These are phyloP conservation scores for Astrothelium macrocarpum DNA, from an alignment of 495 filamentous ascomycete species.

Conservation along the genomic window DNA sequence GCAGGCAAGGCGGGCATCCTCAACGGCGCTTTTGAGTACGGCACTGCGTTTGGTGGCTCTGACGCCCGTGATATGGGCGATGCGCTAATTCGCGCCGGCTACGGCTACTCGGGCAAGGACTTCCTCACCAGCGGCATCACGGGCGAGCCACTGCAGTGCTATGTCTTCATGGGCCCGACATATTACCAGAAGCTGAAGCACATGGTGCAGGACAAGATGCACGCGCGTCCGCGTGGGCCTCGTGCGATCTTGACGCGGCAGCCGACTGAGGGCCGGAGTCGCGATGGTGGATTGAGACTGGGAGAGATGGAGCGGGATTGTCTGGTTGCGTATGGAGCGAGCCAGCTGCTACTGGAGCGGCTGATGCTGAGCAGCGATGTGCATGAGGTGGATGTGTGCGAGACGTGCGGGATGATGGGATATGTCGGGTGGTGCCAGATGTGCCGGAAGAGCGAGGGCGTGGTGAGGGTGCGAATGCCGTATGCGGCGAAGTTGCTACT, in stretches of 20 bases:
- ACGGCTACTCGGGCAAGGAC: slow-evolving; percentile 93
- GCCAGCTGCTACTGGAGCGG: slow-evolving; percentile 83
- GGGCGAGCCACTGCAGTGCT: slow-evolving; percentile 82
- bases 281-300: slow-evolving; percentile 83
- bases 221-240: slow-evolving; percentile 82
- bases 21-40: slow-evolving; percentile 71
- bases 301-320: slow-evolving; percentile 99
- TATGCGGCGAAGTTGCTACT: slow-evolving; percentile 96
- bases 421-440: slow-evolving; percentile 88
- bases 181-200: slow-evolving; percentile 99
- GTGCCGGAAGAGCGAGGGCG: slow-evolving; percentile 68
- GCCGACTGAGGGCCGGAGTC: slow-evolving; percentile 89
- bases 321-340: slow-evolving; percentile 78
- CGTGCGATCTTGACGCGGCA: slow-evolving; percentile 88
- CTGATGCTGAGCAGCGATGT: slow-evolving; percentile 90
- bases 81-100: slow-evolving; percentile 75
- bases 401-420: slow-evolving; percentile 86
- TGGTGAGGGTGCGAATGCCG: slow-evolving; percentile 90
- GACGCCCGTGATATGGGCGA: slow-evolving; percentile 85
- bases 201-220: slow-evolving; percentile 99
- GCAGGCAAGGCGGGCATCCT: slow-evolving; percentile 90
- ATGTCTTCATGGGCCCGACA: slow-evolving; percentile 97
- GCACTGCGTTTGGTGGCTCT: slow-evolving; percentile 89
- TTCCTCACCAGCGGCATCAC: slow-evolving; percentile 93
- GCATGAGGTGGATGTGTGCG: slow-evolving; percentile 85